Evolutionary conservation across 371 early-diverging fungal species (phyloP), one percentile per base, ranked within the genome.

Genomic region (Lichtheimia ramosa): DNA sequence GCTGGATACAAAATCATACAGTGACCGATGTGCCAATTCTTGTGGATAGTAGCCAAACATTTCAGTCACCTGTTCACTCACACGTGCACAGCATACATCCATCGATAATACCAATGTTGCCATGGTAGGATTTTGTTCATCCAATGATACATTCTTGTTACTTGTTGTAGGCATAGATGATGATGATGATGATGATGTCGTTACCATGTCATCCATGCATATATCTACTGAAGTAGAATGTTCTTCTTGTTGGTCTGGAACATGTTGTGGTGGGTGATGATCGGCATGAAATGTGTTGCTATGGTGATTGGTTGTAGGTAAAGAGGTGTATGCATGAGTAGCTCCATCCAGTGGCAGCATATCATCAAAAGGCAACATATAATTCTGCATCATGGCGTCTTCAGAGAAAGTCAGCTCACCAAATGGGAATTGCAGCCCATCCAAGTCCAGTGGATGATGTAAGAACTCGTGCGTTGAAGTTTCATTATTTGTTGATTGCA

Each of bases 41-140:
- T 74, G 75, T 5, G 85, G 82, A 52, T 79, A 81, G 52, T 76
- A 81, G 4, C 81, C 83, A 70, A 77, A 73, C 43, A 76, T 50
- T 7, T 64, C 71, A 15, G 74, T 70, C 0, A 75, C 79, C 40
- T 80, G 75, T 51, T 82, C 83, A 2, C 81, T 75, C 16, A 77
- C 78, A 14, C 78, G 66, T 1, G 85, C 83, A 52, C 82, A 83
- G 43, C 74, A 68, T 28, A 82, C 51, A n/a, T 77, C 78, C 78
- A 82, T 79, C 4, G 83, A 73, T 48, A 76, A 54, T 58, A 75
- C 73, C 10, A 71, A 43, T 6, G 51, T 59, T 2, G 48, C 28
- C 34, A 34, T 15, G n/a, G 18, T 46, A 46, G 18, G 46, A 18
- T 46, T 46, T 46, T 46, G 46, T 16, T 46, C n/a, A 18, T 21